Conservation (phyloP, 352 stramenopile genomes). For the Phytopythium litorale region DNA sequence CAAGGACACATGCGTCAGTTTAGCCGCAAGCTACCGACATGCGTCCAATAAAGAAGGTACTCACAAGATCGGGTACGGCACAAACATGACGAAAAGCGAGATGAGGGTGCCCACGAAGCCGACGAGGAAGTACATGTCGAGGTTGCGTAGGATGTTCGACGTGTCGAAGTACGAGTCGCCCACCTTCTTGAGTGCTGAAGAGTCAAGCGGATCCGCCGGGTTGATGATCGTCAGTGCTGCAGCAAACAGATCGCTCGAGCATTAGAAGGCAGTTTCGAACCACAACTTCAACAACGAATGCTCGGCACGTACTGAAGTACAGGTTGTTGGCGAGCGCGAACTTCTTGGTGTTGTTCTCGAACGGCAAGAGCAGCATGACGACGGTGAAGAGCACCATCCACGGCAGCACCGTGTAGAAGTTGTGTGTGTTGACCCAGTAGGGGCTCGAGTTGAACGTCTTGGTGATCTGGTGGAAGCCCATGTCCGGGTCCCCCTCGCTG, state of each 20-base stretch:
- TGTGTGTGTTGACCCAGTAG: slow-evolving; percentile 73
- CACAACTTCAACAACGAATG: neutral
- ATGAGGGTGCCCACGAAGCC: slow-evolving; percentile 67
- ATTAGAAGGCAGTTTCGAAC: neutral
- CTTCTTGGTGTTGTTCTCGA: slow-evolving; percentile 86
- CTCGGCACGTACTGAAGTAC: slow-evolving; percentile 59
- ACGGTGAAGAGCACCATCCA: slow-evolving; percentile 79
- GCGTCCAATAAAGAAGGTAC: slow-evolving; percentile 7
- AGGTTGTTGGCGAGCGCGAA: slow-evolving; percentile 81
- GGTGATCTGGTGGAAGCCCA: slow-evolving; percentile 28
- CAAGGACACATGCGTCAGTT: neutral
- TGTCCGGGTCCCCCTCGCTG: no score
- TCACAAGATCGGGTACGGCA: slow-evolving; percentile 79
- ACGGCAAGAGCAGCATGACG: slow-evolving; percentile 48
- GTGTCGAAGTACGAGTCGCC: slow-evolving; percentile 50
- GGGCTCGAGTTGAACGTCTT: slow-evolving; percentile 53
- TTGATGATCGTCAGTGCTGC: slow-evolving; percentile 74
- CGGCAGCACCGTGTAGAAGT: slow-evolving; percentile 68
- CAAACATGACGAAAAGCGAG: slow-evolving; percentile 68
- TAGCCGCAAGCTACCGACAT: neutral
- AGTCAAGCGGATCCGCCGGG: slow-evolving; percentile 47
- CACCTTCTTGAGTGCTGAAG: slow-evolving; percentile 37
- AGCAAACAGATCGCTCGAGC: neutral
- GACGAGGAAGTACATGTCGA: slow-evolving; percentile 75
- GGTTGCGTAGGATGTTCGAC: slow-evolving; percentile 65